These are phyloP conservation scores for Trametes maxima DNA, from an alignment of 768 basidiomycete species.

Conservation along the genomic window DNA sequence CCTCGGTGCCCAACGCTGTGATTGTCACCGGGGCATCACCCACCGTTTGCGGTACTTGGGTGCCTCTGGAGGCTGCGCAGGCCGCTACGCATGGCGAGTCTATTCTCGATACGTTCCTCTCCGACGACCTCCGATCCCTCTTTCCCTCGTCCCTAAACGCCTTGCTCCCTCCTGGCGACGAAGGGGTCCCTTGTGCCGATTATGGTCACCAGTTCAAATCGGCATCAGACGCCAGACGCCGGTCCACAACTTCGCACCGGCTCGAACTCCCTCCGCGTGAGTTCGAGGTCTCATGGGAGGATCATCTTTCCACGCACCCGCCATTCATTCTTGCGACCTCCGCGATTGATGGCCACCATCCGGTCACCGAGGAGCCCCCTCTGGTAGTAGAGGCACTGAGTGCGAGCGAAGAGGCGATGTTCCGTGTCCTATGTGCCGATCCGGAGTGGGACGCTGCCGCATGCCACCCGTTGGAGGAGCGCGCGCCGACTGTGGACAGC, in stretches of 20 bases:
- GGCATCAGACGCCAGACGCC: constrained; percentile 46
- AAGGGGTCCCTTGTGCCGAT: constrained; percentile 2
- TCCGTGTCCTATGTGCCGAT: constrained; percentile 56
- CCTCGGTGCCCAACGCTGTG: constrained; percentile 47
- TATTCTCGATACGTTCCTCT: constrained; percentile 58
- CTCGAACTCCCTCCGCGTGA: constrained; percentile 29
- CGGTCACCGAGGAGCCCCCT: constrained; percentile 14
- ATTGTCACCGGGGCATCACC: constrained; percentile 55
- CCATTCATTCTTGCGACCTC: constrained; percentile 24
- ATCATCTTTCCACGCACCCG: constrained; percentile 29
- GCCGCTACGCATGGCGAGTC: constrained; percentile 53
- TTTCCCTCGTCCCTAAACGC: constrained; percentile 66
- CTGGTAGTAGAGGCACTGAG: constrained; percentile 50
- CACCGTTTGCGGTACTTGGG: constrained; percentile 66
- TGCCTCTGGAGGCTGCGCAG: constrained; percentile 60
- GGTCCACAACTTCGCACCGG: constrained; percentile 26
- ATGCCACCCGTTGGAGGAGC: constrained; percentile 34
- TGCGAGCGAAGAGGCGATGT: constrained; percentile 71
- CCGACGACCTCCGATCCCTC: constrained; percentile 59
- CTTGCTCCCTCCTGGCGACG: constrained; percentile 46
- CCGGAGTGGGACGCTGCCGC: constrained; percentile 45
- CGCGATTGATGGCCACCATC: constrained; percentile 17
- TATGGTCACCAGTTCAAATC: constrained; percentile 68
- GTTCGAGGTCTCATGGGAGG: constrained; percentile 30
- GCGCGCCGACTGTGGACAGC: not conserved